Base-by-base conservation (phyloP, 331 rosid genomes). In the Malus hybrid region DNA sequence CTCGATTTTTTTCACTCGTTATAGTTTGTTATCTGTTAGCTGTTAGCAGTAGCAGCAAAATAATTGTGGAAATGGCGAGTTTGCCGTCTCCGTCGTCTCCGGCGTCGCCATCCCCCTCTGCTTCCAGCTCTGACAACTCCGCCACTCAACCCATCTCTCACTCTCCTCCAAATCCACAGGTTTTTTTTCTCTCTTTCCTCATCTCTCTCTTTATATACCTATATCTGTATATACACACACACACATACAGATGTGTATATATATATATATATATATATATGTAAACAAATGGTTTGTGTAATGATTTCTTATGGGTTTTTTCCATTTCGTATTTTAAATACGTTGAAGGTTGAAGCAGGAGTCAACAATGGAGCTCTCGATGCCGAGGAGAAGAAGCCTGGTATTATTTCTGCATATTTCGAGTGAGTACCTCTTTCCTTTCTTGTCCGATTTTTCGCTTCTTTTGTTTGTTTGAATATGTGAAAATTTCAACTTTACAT, bases 331-430 rank as follows among this genome's bases (percentile, higher is more conserved):
- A 57, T 64, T 71, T 39, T 39, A 44, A 24, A 22, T 24, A 32
- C 27, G 65, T 31, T 18, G 5, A 77, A 85, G 86, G 76, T 50
- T 62, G 82, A 79, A 33, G 80, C 73, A 39, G 84, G 69, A 14
- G 67, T 69, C 61, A 70, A 29, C 67, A 77, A 80, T 65, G 75
- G 76, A 54, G 56, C 24, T 48, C 50, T 76, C 22, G 61, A 57
- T 73, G 78, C 65, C 20, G 86, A 85, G 33, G 86, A 82, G 59
- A 71, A 77, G 73, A 82, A 70, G 70, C 73, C 83, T 34, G 83
- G 81, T 32, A 32, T 80, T 54, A 7, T 54, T 16, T 54, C 81
- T 29, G 72, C 57, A 27, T 60, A 57, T 68, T 77, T 74, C 24
- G 65, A 67, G 89, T 85, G 75, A 68, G 84, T 13, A 33, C 44